Base-by-base conservation (phyloP, 768 basidiomycete species). In the Trametes gibbosa region DNA sequence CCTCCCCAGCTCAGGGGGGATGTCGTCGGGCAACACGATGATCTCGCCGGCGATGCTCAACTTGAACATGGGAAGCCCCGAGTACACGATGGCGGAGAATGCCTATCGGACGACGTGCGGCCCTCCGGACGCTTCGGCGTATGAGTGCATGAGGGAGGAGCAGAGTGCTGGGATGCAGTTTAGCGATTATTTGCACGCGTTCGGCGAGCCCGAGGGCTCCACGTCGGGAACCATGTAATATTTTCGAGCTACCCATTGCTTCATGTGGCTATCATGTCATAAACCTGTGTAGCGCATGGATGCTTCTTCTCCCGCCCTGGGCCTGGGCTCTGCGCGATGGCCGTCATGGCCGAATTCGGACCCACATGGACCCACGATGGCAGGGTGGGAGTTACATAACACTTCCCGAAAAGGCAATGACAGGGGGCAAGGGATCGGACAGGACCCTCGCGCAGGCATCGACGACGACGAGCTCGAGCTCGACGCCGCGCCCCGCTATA, bases 321-420 rank as follows among this genome's bases (percentile, higher is more conserved):
- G n/a, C n/a, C n/a, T n/a, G n/a, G n/a, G n/a, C n/a, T n/a, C n/a
- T n/a, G n/a, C n/a, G n/a, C n/a, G n/a, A n/a, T n/a, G 13, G 19
- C 54, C 54, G 54, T 21, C 12, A 21, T 29, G 47, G 16, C 54
- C 54, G 54, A 27, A 24, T 47, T 29, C 54, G 54, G 54, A 56
- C 54, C 54, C 47, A 56, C 39, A 56, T 56, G 54, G 54, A 56
- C 54, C 54, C 54, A 56, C 24, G 54, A 56, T 56, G 19, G 46
- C 16, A 41, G 19, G 35, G 21, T 10, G 10, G 39, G 12, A 12
- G 16, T 56, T 48, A 56, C 39, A 39, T 56, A 56, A 56, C 9
- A 41, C 23, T 47, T 14, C 54, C 54, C 9, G 14, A 23, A 40
- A 29, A 2, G 34, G 54, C n/a, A 56, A 49, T 23, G 7, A 35